phyloP scores from a whole-genome alignment of 1,284 basidiomycete genomes.

The Ustilago trichophora region DNA sequence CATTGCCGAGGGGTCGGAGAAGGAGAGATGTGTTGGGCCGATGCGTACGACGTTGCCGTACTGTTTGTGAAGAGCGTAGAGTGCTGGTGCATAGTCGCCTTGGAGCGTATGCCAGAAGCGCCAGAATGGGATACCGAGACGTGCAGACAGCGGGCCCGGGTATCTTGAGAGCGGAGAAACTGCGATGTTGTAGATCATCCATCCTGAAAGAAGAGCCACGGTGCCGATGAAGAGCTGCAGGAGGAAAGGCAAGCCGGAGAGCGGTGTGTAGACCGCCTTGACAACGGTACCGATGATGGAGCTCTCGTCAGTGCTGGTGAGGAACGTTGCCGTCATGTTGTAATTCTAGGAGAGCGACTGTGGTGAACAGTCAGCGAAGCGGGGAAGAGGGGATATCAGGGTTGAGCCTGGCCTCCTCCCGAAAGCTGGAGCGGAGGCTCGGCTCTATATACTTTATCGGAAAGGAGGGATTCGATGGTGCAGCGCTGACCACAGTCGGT shows the following conservation, averaged over 20 bases:
- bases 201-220: slow-evolving; percentile 8
- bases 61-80: slow-evolving; percentile 34
- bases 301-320: slow-evolving; percentile 9
- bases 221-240: slow-evolving; percentile 13
- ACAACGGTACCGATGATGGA: slow-evolving; percentile 20
- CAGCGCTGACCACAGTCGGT: too few relatives aligned
- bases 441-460: slow-evolving; percentile 17
- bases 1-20: slow-evolving; percentile 44
- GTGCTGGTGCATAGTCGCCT: slow-evolving; percentile 42
- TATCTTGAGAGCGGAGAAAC: slow-evolving; percentile 44
- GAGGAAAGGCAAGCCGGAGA: slow-evolving; percentile 12
- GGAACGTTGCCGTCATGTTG: slow-evolving; percentile 16
- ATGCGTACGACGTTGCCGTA: slow-evolving; percentile 55
- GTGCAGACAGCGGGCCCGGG: slow-evolving; percentile 45
- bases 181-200: slow-evolving; percentile 38
- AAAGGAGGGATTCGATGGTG: too few relatives aligned
- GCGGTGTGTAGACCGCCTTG: slow-evolving; percentile 10
- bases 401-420: slow-evolving; percentile 5
- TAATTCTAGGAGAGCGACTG: background rate
- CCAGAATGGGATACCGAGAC: slow-evolving; percentile 50
- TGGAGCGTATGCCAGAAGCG: slow-evolving; percentile 41
- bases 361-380: slow-evolving; percentile 10
- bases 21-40: slow-evolving; percentile 51
- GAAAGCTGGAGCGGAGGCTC: background rate
- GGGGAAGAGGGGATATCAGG: background rate